phyloP scores from a whole-genome alignment of 2,329 filamentous ascomycete genomes.

The Penicillium brevicompactum region DNA sequence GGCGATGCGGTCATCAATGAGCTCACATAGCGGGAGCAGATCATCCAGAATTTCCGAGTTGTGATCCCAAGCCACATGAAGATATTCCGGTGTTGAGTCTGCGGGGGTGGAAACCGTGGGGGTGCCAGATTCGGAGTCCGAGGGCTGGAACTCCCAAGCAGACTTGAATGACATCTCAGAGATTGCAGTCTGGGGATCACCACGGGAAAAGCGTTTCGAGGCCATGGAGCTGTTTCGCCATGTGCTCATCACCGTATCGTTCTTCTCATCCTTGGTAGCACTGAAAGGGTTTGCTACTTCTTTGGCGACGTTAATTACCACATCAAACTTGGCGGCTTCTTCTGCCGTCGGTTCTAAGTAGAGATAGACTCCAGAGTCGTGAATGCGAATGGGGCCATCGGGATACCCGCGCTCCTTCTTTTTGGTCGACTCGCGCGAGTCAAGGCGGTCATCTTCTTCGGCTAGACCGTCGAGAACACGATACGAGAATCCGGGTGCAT shows the following conservation, averaged over 20 bases:
- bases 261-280: slow-evolving; percentile 27
- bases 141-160: slow-evolving; percentile 44
- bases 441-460: slow-evolving; percentile 52
- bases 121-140: slow-evolving; percentile 31
- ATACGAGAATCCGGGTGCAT: slow-evolving; percentile 24
- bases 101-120: slow-evolving; percentile 34
- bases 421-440: slow-evolving; percentile 59
- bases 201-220: slow-evolving; percentile 36
- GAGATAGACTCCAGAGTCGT: slow-evolving; percentile 63
- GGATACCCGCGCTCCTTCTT: slow-evolving; percentile 66
- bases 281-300: slow-evolving; percentile 64
- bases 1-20: slow-evolving; percentile 62
- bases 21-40: slow-evolving; percentile 59
- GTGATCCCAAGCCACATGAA: slow-evolving; percentile 68
- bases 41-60: slow-evolving; percentile 69
- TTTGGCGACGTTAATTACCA: slow-evolving; percentile 66
- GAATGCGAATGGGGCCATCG: slow-evolving; percentile 65
- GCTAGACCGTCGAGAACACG: slow-evolving; percentile 49
- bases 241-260: slow-evolving; percentile 45
- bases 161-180: slow-evolving; percentile 55
- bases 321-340: slow-evolving; percentile 62
- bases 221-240: slow-evolving; percentile 51
- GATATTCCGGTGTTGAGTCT: slow-evolving; percentile 59
- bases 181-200: slow-evolving; percentile 47
- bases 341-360: slow-evolving; percentile 64